Conservation (phyloP, 495 filamentous ascomycete species). For the Neurospora sp. region DNA sequence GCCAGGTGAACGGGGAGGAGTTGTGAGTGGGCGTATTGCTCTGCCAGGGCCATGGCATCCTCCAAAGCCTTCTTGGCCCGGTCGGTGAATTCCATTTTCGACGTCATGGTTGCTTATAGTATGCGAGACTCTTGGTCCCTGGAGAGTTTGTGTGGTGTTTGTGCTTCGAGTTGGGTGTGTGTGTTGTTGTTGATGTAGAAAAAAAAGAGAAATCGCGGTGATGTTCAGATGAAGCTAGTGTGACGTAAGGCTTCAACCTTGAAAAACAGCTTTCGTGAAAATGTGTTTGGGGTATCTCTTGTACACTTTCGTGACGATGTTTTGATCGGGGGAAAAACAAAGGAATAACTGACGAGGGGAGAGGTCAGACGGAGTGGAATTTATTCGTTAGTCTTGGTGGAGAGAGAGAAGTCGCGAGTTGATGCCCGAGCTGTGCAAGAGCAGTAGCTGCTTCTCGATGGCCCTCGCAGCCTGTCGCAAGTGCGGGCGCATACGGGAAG, state of each 20-base stretch:
- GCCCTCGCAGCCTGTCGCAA: neutral
- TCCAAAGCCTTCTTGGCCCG: slow-evolving; percentile 77
- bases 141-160: neutral
- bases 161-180: slow-evolving; percentile 1
- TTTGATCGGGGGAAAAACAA: neutral
- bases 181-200: neutral
- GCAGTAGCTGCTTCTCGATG: slow-evolving; percentile 1
- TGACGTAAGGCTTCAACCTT: slow-evolving; percentile 19
- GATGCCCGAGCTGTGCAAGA: slow-evolving; percentile 5
- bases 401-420: slow-evolving; percentile 2
- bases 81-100: slow-evolving; percentile 79
- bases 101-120: slow-evolving; percentile 31
- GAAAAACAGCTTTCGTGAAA: slow-evolving; percentile 1
- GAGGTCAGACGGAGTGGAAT: slow-evolving; percentile 3
- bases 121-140: slow-evolving; percentile 9
- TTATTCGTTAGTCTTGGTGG: slow-evolving; percentile 9
- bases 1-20: slow-evolving; percentile 81
- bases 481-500: neutral
- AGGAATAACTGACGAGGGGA: neutral
- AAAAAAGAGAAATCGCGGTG: neutral
- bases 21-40: slow-evolving; percentile 84
- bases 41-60: slow-evolving; percentile 72
- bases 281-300: slow-evolving; percentile 1
- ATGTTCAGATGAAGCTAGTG: neutral
- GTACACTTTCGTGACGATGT: slow-evolving; percentile 4